Conservation (phyloP, 2,329 filamentous ascomycete genomes). For the Nectriaceae sp. region DNA sequence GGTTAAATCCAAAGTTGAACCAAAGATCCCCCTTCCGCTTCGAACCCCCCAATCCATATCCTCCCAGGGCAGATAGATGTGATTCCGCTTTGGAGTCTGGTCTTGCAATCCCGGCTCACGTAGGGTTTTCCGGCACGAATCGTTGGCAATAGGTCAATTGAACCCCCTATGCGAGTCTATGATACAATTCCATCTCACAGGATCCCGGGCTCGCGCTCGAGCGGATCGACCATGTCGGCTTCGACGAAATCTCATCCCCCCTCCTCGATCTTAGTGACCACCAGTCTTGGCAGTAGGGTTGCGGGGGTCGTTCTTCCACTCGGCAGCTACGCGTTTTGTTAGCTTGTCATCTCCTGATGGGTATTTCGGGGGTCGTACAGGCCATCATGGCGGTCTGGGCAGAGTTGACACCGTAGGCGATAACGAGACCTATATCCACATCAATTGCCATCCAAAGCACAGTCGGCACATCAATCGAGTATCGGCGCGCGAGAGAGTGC, state of each 20-base stretch:
- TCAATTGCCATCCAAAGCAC: constrained; percentile 26
- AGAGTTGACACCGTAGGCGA: constrained; percentile 90
- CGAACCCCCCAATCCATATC: no score
- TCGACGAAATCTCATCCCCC: constrained; percentile 25
- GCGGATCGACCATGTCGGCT: constrained; percentile 29
- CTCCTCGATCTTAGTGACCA: constrained; percentile 43
- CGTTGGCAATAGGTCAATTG: constrained; percentile 34
- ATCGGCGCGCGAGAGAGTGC: constrained; percentile 7
- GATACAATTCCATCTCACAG: constrained; percentile 41
- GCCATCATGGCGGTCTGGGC: constrained; percentile 75
- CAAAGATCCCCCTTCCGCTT: no score
- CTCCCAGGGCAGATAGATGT: no score
- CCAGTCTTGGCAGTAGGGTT: constrained; percentile 66
- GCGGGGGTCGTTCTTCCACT: constrained; percentile 96
- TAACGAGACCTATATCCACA: constrained; percentile 66
- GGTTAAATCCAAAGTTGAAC: no score
- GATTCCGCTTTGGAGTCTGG: no score
- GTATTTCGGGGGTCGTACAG: constrained; percentile 54
- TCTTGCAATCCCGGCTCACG: no score
- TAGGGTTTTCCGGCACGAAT: no score
- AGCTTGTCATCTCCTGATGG: constrained; percentile 15
- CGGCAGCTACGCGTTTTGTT: constrained; percentile 64
- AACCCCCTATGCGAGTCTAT: constrained; percentile 41
- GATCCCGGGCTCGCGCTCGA: constrained; percentile 23
- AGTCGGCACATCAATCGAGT: constrained; percentile 22